Base-by-base conservation (phyloP, 495 filamentous ascomycete species). In the Penicillium taxi region DNA sequence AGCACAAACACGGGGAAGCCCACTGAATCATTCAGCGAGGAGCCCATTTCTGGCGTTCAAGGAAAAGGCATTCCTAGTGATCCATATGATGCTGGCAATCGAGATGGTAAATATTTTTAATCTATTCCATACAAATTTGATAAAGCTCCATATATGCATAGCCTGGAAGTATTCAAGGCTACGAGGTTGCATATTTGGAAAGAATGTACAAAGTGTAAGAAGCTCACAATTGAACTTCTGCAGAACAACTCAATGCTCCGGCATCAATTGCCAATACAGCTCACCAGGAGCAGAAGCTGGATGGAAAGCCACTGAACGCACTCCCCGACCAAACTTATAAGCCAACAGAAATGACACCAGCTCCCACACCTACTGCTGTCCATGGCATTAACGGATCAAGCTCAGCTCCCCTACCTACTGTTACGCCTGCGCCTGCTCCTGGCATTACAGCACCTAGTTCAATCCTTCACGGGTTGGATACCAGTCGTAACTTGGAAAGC, bases 41-140 rank as follows among this genome's bases (percentile, higher is more conserved):
- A 70, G 29, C 66, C 66, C 8, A 39, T 67, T 9, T 53, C 66
- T n/a, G 63, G 66, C 9, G 42, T 67, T 9, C 57, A 66, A 35
- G 63, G 65, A 19, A 53, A 48, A 39, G 65, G 61, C 27, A 42
- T 31, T 7, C 40, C 28, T 12, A 62, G 49, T 12, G 63, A 70
- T 37, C 66, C 66, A 4, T 70, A 66, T 26, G 64, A 69, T 40
- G 62, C 51, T 23, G 66, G 64, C 19, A 67, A 66, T 39, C 59
- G 59, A 17, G 56, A 65, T 13, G 61, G 63, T 63, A 55, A 47
- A 52, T 59, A 23, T 26, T 21, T 21, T 24, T 6, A 24, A 24
- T 24, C 6, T 18, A 34, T 9, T 15, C 13, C 20, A 16, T 12
- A 12, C n/a, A n/a, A n/a, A n/a, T n/a, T n/a, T n/a, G n/a, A n/a